Base-by-base conservation (phyloP, 495 filamentous ascomycete genomes). In the Hypoxylon fragiforme region DNA sequence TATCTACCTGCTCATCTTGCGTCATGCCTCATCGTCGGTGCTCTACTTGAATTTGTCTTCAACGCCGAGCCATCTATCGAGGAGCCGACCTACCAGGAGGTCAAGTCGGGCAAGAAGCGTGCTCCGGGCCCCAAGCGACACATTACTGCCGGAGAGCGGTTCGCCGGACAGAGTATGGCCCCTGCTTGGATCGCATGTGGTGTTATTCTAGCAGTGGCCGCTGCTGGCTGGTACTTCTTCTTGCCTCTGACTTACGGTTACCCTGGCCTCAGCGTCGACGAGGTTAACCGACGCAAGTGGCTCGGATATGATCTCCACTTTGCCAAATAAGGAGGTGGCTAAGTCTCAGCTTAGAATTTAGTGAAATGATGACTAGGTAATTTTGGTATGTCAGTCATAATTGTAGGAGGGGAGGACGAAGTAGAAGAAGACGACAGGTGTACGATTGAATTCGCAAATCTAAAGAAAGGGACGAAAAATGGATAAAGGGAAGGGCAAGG, bases 301-400 rank as follows among this genome's bases (percentile, higher is more conserved):
- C 76, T 97, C 65, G 86, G 87, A 38, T 98, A 98, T 70, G 94
- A 98, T 73, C 79, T 98, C 70, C 94, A 98, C 76, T 98, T 97
- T 75, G 94, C 94, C 30, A 98, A 98, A 82, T 98, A 88, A 74
- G 22, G 24, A 13, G 31, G 14, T 47, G 8, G 19, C 7, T 35
- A 38, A 15, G n/a, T n/a, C n/a, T n/a, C n/a, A n/a, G n/a, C n/a
- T n/a, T n/a, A n/a, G n/a, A n/a, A 38, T 13, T 43, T 13, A 31
- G 26, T 13, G 35, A 26, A 5, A 36, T 34, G 50, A 42, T 12
- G 45, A 38, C 30, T 50, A n/a, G n/a, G n/a, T n/a, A 48, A 50
- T 51, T 14, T 46, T 57, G 47, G 34, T 51, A 41, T 54, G 50
- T 61, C 55, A 55, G 43, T 44, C 40, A 43, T 55, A 54, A 56